A percentile compares a stretch with the other conserved stretches of the same genome.
Evolutionary conservation across 2,329 filamentous ascomycete species (phyloP).

Genomic region (Aspergillus candidus): DNA sequence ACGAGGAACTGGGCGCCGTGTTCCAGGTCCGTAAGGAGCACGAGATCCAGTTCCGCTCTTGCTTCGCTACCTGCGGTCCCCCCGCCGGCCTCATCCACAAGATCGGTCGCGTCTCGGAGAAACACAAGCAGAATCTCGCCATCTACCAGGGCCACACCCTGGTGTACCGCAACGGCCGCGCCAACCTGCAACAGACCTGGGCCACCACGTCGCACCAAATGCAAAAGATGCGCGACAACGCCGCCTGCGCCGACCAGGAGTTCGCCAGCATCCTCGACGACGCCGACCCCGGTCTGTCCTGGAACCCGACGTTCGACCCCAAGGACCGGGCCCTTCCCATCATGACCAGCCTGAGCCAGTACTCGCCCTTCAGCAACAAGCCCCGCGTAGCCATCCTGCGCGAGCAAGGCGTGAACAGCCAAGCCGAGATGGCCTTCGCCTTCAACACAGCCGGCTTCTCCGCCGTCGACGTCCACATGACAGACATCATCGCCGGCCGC

Average conservation of each 20-base stretch:
- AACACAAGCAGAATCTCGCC: constrained; percentile 66
- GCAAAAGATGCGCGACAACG: constrained; percentile 86
- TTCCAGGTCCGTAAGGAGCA: constrained; percentile 88
- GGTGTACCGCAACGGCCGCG: constrained; percentile 63
- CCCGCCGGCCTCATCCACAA: constrained; percentile 74
- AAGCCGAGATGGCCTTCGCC: constrained; percentile 97
- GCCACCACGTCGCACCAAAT: constrained; percentile 81
- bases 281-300: constrained; percentile 74
- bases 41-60: constrained; percentile 77
- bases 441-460: constrained; percentile 89
- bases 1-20: constrained; percentile 89
- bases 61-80: constrained; percentile 85
- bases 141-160: constrained; percentile 65
- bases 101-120: constrained; percentile 67
- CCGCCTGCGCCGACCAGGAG: constrained; percentile 77
- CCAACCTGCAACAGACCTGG: constrained; percentile 81
- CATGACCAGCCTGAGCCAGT: constrained; percentile 54
- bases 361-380: constrained; percentile 53
- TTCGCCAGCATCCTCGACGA: constrained; percentile 68
- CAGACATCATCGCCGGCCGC: constrained; percentile 72
- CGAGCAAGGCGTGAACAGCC: constrained; percentile 91
- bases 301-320: constrained; percentile 74
- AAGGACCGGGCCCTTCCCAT: constrained; percentile 69
- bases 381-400: constrained; percentile 85
- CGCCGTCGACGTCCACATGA: constrained; percentile 94